Evolutionary conservation across 2,329 filamentous ascomycete species (phyloP).

Genomic region (Elsinoe australis): DNA sequence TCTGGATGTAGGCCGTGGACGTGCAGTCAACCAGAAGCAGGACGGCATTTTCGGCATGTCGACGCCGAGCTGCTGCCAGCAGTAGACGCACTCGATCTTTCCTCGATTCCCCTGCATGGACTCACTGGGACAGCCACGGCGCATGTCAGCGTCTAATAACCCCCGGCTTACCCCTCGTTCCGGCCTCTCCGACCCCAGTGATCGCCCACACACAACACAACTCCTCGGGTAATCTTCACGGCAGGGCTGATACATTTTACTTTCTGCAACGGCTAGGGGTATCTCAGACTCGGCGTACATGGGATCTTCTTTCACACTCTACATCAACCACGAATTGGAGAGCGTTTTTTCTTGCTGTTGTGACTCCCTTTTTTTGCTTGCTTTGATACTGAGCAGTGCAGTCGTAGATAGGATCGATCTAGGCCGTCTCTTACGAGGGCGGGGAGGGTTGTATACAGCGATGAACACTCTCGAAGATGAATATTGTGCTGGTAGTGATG

Average conservation of each 20-base stretch:
- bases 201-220: no score
- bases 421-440: neutral
- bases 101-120: neutral
- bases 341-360: slow-evolving; percentile 1
- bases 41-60: slow-evolving; percentile 16
- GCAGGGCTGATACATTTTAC: neutral
- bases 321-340: neutral
- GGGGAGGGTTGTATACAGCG: neutral
- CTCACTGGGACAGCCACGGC: neutral
- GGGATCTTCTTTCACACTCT: neutral
- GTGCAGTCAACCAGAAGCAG: slow-evolving; percentile 16
- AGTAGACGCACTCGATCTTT: neutral
- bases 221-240: neutral
- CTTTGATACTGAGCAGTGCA: neutral
- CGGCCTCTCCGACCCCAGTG: no score
- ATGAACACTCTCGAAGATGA: neutral
- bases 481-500: neutral
- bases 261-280: neutral
- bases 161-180: no score
- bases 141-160: neutral
- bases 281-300: neutral
- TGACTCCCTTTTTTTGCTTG: neutral
- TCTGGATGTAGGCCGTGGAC: slow-evolving; percentile 15
- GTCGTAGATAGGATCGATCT: slow-evolving; percentile 9
- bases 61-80: slow-evolving; percentile 17